Base-by-base conservation (phyloP, 495 filamentous ascomycete genomes). In the Annulohypoxylon nitens region DNA sequence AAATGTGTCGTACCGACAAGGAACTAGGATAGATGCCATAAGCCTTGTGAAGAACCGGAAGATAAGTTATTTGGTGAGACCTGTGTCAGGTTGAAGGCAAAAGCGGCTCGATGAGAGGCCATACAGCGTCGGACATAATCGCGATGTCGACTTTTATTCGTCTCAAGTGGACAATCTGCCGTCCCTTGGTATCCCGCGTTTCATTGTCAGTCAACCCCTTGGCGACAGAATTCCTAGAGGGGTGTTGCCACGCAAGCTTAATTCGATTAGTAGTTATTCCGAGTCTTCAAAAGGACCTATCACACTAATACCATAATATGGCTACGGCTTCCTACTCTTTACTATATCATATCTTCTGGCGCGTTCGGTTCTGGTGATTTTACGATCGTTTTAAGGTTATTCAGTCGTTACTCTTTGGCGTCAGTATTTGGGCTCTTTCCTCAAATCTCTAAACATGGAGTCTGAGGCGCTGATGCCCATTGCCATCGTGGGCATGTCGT, bases 401-500 rank as follows among this genome's bases (percentile, higher is more conserved):
- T 45, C 23, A 61, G 61, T 25, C 12, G 43, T 20, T 47, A 48
- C 48, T 67, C 50, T 34, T 61, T 30, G 43, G 23, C 18, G 59
- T 16, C 58, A 60, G 59, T 59, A 34, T 47, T 48, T 73, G 41
- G 18, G n/a, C 1, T 16, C 43, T 54, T 57, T 64, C 43, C 33
- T 71, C 51, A 60, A 36, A 26, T 55, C 67, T 63, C 37, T 54
- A 48, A 75, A 64, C 8, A 75, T 75, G 72, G 72, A 75, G 62
- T 57, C 72, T 14, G 72, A 70, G 59, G 67, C 36, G 63, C 62
- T 43, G 39, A 70, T 75, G 70, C 81, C 78, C 9, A 81, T 85
- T 43, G 83, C 83, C 73, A 83, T 85, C 33, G 73, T 83, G 25
- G 83, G 83, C 75, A 83, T 85, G 75, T 81, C 80, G 48, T 83